Evolutionary conservation across 176 grass and related monocot species (phyloP).

Genomic region (Musa schizocarpa): DNA sequence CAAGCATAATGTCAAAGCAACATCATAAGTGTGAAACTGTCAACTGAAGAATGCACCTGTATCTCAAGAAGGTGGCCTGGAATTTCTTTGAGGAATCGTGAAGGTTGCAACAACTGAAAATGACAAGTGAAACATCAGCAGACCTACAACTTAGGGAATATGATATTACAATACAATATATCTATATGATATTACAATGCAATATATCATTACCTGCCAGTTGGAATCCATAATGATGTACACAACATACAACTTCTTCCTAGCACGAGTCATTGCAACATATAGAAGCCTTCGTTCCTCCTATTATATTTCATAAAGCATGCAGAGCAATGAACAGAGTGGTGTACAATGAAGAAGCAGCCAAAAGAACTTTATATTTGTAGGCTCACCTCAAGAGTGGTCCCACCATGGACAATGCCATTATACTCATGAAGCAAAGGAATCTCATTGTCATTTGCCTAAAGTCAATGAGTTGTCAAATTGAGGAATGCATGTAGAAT

Average conservation of each 20-base stretch:
- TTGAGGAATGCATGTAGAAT: not conserved
- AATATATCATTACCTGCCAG: conserved; percentile 46
- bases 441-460: conserved; percentile 94
- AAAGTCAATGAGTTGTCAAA: conserved; percentile 2
- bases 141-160: not conserved
- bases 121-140: conserved; percentile 2
- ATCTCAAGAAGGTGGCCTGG: conserved; percentile 68
- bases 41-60: conserved; percentile 43
- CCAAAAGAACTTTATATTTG: conserved; percentile 10
- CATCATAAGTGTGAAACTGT: conserved; percentile 2
- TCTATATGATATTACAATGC: not conserved
- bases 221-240: conserved; percentile 69
- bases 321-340: conserved; percentile 2
- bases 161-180: not conserved
- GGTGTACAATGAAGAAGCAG: conserved; percentile 12
- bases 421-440: conserved; percentile 85
- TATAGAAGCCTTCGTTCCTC: conserved; percentile 92
- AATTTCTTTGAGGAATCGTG: conserved; percentile 90
- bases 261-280: conserved; percentile 90
- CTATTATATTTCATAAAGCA: conserved; percentile 31
- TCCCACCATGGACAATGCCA: conserved; percentile 38
- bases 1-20: not conserved
- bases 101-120: conserved; percentile 72
- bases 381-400: conserved; percentile 47
- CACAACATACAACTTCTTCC: conserved; percentile 75